Conservation (phyloP, 352 stramenopile species). For the Phytophthora quininea region DNA sequence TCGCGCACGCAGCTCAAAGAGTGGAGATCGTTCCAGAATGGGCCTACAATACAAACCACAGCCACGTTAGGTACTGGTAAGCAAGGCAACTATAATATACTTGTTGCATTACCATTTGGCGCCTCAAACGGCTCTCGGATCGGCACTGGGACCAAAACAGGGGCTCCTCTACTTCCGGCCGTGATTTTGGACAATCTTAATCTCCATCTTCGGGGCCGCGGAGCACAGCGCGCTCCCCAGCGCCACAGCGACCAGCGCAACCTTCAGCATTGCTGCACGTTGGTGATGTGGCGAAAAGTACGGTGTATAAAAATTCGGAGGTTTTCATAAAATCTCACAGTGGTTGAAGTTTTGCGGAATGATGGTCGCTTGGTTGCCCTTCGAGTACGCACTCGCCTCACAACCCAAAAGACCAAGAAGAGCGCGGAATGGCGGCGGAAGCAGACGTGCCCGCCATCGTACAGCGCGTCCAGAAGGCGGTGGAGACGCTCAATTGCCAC, state of each 20-base stretch:
- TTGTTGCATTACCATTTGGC: constrained; percentile 38
- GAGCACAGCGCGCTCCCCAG: constrained; percentile 33
- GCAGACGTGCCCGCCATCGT: constrained; percentile 24
- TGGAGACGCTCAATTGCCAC: constrained; percentile 17
- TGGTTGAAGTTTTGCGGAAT: constrained; percentile 27
- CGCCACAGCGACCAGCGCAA: constrained; percentile 21
- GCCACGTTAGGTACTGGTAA: constrained; percentile 1
- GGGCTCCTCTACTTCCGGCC: constrained; percentile 12
- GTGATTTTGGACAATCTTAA: constrained; percentile 54
- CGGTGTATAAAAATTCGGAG: background rate
- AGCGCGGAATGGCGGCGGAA: constrained; percentile 14
- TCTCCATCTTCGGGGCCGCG: constrained; percentile 62
- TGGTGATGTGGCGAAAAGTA: too few species aligned
- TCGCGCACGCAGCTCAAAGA: constrained; percentile 52
- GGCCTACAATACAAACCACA: constrained; percentile 24
- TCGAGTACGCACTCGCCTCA: background rate
- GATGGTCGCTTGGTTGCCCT: constrained; percentile 15
- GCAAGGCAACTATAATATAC: constrained; percentile 5
- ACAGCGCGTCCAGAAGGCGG: constrained; percentile 25
- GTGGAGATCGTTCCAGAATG: constrained; percentile 41
- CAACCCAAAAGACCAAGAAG: background rate
- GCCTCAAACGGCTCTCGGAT: constrained; percentile 50
- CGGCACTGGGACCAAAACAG: constrained; percentile 41
- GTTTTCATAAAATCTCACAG: background rate
- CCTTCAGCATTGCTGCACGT: constrained; percentile 9